A percentile compares a stretch with the other conserved stretches of the same genome.
phyloP scores from a whole-genome alignment of 1,284 basidiomycete species.

The Ustilago tritici region DNA sequence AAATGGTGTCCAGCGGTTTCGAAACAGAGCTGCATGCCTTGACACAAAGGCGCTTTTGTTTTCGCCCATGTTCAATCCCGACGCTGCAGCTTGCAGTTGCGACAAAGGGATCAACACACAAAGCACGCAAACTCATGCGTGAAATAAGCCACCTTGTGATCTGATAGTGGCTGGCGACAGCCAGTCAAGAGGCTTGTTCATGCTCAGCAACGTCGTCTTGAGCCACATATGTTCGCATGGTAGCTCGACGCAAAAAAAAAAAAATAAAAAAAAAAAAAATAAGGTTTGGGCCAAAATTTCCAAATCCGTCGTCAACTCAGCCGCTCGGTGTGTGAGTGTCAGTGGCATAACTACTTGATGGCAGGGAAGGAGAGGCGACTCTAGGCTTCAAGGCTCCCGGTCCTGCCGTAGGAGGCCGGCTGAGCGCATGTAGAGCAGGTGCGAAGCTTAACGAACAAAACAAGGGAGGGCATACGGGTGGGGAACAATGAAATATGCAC shows the following conservation, averaged over 20 bases:
- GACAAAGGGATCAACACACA: background rate
- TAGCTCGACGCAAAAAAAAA: background rate
- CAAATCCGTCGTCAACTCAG: too few relatives aligned
- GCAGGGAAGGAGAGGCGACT: too few relatives aligned
- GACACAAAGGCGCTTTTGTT: background rate
- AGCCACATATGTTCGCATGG: background rate
- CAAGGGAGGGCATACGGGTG: too few relatives aligned
- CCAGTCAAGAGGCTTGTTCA: slow-evolving; percentile 1
- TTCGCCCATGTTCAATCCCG: background rate
- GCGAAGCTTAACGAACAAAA: too few relatives aligned
- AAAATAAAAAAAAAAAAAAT: too few relatives aligned
- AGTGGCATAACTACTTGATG: too few relatives aligned
- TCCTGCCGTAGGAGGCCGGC: too few relatives aligned
- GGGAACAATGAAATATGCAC: too few relatives aligned
- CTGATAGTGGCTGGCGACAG: slow-evolving; percentile 1
- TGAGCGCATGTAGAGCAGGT: too few relatives aligned
- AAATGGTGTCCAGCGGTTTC: background rate
- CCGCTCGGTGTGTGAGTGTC: too few relatives aligned
- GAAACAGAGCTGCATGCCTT: background rate
- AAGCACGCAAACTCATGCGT: background rate
- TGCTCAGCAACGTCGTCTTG: background rate
- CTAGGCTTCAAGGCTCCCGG: too few relatives aligned
- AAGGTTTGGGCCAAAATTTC: background rate
- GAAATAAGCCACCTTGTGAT: slow-evolving; percentile 7
- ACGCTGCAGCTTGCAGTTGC: background rate